phyloP scores from a whole-genome alignment of 139 green algal species.

The Tetradesmus lagerheimii region DNA sequence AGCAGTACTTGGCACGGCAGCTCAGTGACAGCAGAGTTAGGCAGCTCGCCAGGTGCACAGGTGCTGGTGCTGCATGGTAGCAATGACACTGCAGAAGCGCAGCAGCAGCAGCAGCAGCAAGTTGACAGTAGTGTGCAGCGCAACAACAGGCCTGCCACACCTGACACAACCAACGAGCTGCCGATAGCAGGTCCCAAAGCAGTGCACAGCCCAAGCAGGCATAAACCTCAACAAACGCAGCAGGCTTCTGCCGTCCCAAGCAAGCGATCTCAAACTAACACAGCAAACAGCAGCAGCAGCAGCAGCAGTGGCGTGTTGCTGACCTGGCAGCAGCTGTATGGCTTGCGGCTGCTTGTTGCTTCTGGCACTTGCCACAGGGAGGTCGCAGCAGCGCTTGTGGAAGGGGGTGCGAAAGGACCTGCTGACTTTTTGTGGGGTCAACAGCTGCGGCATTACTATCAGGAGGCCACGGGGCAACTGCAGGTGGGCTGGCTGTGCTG shows the following conservation, averaged over 20 bases:
- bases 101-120: not conserved
- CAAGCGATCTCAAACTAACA: not conserved
- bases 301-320: not conserved
- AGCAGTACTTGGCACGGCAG: not conserved
- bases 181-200: no score
- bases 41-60: no score
- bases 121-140: not conserved
- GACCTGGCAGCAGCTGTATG: not conserved
- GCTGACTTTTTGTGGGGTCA: slow-evolving; percentile 15
- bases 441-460: slow-evolving; percentile 28
- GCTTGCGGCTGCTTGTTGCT: slow-evolving; percentile 18
- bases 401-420: not conserved
- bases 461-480: not conserved
- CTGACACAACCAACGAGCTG: not conserved
- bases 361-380: slow-evolving; percentile 18
- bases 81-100: not conserved
- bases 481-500: not conserved
- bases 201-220: not conserved
- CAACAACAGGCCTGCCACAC: slow-evolving; percentile 12
- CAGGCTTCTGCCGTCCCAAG: not conserved
- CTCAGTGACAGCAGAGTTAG: not conserved
- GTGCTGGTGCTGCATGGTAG: not conserved
- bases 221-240: not conserved
- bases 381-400: not conserved
- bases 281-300: not conserved